Percentiles rank a stretch among this genome's conserved stretches.
phyloP scores from a whole-genome alignment of 768 basidiomycete genomes.

The Podaxis sp. region DNA sequence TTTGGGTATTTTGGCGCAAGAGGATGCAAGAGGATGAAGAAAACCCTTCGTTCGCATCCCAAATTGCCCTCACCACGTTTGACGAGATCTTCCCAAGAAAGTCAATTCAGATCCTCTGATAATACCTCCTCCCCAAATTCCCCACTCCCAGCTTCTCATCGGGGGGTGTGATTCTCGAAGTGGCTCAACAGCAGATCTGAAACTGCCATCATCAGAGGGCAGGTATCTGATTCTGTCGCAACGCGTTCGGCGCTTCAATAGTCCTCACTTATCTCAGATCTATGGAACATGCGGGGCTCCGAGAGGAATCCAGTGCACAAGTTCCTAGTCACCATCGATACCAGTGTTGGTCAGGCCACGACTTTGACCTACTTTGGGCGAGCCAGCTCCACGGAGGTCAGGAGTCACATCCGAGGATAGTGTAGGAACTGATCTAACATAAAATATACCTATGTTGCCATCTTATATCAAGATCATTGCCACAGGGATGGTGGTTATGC shows the following conservation, averaged over 20 bases:
- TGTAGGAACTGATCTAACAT: too few relatives aligned
- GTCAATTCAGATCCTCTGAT: not conserved
- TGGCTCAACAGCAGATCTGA: not conserved
- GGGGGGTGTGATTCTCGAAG: not conserved
- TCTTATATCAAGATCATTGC: too few relatives aligned
- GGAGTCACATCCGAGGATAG: too few relatives aligned
- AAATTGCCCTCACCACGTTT: not conserved
- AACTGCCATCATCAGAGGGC: not conserved
- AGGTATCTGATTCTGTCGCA: not conserved
- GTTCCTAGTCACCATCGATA: too few relatives aligned
- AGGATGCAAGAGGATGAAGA: slow-evolving; percentile 5
- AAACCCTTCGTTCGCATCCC: not conserved
- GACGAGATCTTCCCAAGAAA: not conserved
- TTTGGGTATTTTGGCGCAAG: slow-evolving; percentile 9
- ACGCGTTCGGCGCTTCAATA: not conserved
- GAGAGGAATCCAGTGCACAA: not conserved
- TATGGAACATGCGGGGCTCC: not conserved
- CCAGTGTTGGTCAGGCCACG: too few relatives aligned
- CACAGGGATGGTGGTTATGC: too few relatives aligned
- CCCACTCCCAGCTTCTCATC: not conserved
- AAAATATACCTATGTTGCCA: too few relatives aligned
- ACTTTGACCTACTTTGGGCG: too few relatives aligned
- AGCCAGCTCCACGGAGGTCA: too few relatives aligned
- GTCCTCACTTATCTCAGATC: not conserved
- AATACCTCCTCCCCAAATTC: not conserved